Evolutionary conservation across 1,284 basidiomycete species (phyloP), one percentile per base, ranked within the genome.

Genomic region (Porogramme epimiltina): DNA sequence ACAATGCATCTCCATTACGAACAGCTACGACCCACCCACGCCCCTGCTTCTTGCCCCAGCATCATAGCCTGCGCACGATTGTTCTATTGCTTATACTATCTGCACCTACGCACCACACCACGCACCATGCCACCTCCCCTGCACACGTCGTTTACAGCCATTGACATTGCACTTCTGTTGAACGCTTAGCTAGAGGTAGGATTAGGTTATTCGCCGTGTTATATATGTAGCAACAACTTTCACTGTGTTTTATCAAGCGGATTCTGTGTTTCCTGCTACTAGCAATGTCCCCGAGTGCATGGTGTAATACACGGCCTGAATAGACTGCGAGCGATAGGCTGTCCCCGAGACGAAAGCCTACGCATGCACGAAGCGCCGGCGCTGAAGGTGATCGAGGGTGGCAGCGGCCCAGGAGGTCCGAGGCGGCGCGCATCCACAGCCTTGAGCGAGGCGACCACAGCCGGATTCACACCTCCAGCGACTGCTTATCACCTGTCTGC

Each of bases 1-100:
- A 31, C 28, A 6, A 31, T 26, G 23, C 37, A 36, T 45, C 42
- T 51, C 50, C 54, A 45, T 54, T 39, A 59, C 49, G 54, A 55
- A 5, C 47, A 52, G 54, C 54, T 39, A 59, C 47, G 58, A 59
- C 54, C 36, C 44, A n/a, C 41, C 13, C 42, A 53, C 42, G 42
- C 28, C 39, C 39, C 37, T 33, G 23, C 10, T n/a, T n/a, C 34
- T 37, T n/a, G 8, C 34, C n/a, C 34, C 34, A 9, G 13, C 34
- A 37, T 23, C 19, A 48, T 25, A 28, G 25, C 44, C 45, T 41
- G 23, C 20, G 15, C 37, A 46, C 47, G 42, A 44, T 41, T 36
- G 19, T 31, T 37, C 43, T 54, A 58, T 58, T 50, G 44, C 47
- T 55, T 59, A 59, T 59, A 40, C 37, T 59, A 59, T 59, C 49